These are phyloP conservation scores for Colletotrichum tropicicola DNA, from an alignment of 2,329 filamentous ascomycete species.

Conservation along the genomic window DNA sequence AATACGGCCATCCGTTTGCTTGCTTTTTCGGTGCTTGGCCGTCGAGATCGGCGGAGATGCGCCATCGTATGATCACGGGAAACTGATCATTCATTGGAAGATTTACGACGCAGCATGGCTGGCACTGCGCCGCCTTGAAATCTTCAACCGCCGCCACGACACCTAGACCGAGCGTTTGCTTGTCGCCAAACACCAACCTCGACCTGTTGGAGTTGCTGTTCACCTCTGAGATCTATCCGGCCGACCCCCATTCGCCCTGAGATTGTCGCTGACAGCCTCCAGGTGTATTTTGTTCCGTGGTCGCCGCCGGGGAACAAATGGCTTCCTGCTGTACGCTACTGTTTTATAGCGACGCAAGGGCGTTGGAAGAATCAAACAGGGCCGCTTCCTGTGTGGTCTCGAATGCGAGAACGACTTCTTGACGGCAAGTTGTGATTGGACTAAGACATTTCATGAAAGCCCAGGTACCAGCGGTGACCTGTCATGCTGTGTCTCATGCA, in stretches of 20 bases:
- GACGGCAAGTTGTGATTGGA: not conserved
- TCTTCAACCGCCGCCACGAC: not conserved
- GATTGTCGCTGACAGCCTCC: not conserved
- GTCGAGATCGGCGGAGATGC: conserved; percentile 8
- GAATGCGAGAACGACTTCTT: not conserved
- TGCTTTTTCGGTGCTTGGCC: conserved; percentile 21
- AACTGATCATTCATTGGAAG: not conserved
- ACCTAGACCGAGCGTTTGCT: not conserved
- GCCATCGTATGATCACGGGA: conserved; percentile 21
- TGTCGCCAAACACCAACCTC: not conserved
- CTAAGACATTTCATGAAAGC: conserved; percentile 3
- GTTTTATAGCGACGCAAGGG: conserved; percentile 14
- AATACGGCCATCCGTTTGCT: not conserved
- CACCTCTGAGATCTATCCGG: not conserved
- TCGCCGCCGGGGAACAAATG: not conserved
- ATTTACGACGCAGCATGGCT: not conserved
- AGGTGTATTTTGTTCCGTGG: not conserved
- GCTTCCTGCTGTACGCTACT: not conserved
- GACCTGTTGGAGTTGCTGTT: not conserved
- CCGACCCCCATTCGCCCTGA: not conserved
- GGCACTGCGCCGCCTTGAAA: not conserved
- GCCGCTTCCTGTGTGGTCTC: not conserved
- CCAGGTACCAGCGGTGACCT: conserved; percentile 6
- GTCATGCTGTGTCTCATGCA: conserved; percentile 17
- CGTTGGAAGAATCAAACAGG: conserved; percentile 5